Conservation (phyloP, 306 rosid genomes). For the Cotoneaster glaucophyllus region DNA sequence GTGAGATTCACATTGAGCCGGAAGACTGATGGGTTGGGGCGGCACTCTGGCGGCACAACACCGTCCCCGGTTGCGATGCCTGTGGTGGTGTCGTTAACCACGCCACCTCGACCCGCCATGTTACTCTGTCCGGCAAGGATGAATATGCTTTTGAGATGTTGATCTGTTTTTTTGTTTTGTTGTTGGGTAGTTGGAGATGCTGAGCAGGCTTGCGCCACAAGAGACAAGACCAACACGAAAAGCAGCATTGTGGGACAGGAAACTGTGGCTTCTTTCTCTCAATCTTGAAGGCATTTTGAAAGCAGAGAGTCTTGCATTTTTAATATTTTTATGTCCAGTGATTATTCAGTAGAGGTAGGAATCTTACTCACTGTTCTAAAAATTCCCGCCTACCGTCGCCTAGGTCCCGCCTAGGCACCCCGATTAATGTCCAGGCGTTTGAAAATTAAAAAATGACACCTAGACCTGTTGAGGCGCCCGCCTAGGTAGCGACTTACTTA, state of each 20-base stretch:
- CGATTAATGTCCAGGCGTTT: too few species aligned
- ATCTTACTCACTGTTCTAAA: too few species aligned
- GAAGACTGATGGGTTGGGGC: constrained; percentile 32
- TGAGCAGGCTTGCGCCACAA: constrained; percentile 9
- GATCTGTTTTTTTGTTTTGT: not conserved
- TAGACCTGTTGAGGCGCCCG: too few species aligned
- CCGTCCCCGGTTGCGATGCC: constrained; percentile 54
- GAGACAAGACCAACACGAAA: constrained; percentile 2
- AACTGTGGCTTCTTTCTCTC: not conserved
- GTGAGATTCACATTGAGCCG: constrained; percentile 37
- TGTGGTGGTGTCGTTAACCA: constrained; percentile 17
- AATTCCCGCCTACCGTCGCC: too few species aligned
- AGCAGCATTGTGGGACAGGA: constrained; percentile 7
- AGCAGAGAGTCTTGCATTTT: not conserved
- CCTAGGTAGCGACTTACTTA: too few species aligned
- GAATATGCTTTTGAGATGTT: constrained; percentile 30
- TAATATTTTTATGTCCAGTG: not conserved
- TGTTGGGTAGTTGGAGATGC: not conserved
- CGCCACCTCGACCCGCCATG: constrained; percentile 96
- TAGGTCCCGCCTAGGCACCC: too few species aligned
- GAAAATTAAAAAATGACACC: too few species aligned
- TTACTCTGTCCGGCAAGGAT: constrained; percentile 96
- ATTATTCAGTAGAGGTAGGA: not conserved
- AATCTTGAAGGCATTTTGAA: not conserved
- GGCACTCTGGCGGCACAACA: constrained; percentile 44